Conservation (phyloP, 331 rosid genomes). For the Quercus lobata region DNA sequence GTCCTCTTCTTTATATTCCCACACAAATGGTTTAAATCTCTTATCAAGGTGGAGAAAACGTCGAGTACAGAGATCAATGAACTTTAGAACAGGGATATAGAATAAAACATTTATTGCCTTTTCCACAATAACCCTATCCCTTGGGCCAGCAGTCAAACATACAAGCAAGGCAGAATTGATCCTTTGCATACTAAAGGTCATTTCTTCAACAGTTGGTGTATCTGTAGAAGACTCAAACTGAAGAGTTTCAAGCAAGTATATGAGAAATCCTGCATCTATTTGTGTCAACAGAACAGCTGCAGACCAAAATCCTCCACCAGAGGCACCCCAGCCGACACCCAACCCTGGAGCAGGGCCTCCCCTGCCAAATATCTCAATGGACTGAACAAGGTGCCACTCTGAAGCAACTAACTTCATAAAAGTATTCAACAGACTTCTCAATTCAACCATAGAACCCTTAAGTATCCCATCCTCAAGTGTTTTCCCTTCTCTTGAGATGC, state of each 20-base stretch:
- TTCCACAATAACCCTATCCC: slow-evolving; percentile 36
- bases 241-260: slow-evolving; percentile 47
- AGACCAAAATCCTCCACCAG: slow-evolving; percentile 94
- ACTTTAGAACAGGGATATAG: slow-evolving; percentile 52
- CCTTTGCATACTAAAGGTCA: slow-evolving; percentile 31
- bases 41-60: slow-evolving; percentile 38
- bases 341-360: slow-evolving; percentile 97
- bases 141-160: slow-evolving; percentile 79
- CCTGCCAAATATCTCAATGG: slow-evolving; percentile 78
- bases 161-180: slow-evolving; percentile 53
- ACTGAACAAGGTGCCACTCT: slow-evolving; percentile 48
- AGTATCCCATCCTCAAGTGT: slow-evolving; percentile 69
- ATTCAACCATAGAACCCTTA: slow-evolving; percentile 41
- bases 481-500: slow-evolving; percentile 56
- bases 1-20: slow-evolving; percentile 74
- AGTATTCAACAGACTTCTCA: slow-evolving; percentile 47
- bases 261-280: slow-evolving; percentile 51
- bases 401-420: slow-evolving; percentile 54
- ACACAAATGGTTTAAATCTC: slow-evolving; percentile 39
- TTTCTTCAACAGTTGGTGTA: slow-evolving; percentile 37
- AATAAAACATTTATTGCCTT: slow-evolving; percentile 55
- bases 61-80: slow-evolving; percentile 52
- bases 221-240: slow-evolving; percentile 23
- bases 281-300: slow-evolving; percentile 53
- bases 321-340: slow-evolving; percentile 93